These are phyloP conservation scores for Canna indica DNA, from an alignment of 176 grass and related monocot species.

Conservation along the genomic window DNA sequence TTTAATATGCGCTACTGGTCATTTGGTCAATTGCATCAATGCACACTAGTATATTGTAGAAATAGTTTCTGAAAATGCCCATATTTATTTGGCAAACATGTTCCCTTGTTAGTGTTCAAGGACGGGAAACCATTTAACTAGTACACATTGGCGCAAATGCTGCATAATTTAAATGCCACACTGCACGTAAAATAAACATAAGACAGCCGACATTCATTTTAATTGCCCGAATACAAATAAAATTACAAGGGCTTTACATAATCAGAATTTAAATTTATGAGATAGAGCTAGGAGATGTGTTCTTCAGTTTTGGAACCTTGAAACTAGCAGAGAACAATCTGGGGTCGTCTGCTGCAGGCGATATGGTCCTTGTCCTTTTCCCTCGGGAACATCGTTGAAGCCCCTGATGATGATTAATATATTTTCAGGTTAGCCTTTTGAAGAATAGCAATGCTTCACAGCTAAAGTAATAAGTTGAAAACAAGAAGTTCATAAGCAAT, in stretches of 20 bases:
- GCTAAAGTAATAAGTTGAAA: background rate
- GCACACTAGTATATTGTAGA: too few species aligned
- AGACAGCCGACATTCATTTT: too few species aligned
- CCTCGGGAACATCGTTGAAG: conserved; percentile 18
- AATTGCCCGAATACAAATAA: background rate
- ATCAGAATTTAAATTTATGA: conserved; percentile 10
- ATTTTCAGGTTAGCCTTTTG: background rate
- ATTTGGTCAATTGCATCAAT: too few species aligned
- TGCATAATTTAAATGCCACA: background rate
- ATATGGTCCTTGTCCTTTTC: conserved; percentile 5
- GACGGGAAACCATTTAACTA: too few species aligned
- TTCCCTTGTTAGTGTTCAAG: too few species aligned
- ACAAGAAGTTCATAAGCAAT: background rate
- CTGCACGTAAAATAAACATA: background rate
- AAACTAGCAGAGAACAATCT: conserved; percentile 43
- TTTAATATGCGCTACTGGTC: too few species aligned
- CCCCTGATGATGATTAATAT: conserved; percentile 18
- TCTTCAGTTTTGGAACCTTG: conserved; percentile 44
- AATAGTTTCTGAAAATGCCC: too few species aligned
- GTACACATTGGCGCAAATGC: too few species aligned
- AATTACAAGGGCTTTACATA: conserved; percentile 11
- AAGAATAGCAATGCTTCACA: background rate
- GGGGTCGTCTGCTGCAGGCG: conserved; percentile 17
- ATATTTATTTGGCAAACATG: too few species aligned
- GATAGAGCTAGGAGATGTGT: background rate